Evolutionary conservation across 2,329 filamentous ascomycete species (phyloP).

Genomic region (Sporothrix phasma): DNA sequence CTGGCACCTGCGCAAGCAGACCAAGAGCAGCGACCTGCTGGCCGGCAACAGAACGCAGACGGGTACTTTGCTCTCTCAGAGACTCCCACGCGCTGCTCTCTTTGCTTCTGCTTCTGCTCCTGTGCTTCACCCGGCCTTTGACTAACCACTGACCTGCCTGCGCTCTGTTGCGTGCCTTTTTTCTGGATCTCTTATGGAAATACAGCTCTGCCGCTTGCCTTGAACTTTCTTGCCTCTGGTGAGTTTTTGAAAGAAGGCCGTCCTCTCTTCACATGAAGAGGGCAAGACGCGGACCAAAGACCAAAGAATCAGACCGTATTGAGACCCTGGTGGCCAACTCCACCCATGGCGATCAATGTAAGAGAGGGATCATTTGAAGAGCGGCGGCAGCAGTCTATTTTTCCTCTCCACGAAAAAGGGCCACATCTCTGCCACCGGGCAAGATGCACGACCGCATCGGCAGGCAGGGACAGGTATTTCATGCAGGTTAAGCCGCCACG

Average conservation of each 20-base stretch:
- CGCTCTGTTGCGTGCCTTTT: background rate
- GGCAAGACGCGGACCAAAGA: background rate
- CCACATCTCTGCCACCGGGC: background rate
- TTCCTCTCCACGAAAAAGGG: background rate
- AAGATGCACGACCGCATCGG: background rate
- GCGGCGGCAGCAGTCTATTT: slow-evolving; percentile 4
- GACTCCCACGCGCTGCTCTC: background rate
- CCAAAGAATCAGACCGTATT: background rate
- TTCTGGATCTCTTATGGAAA: background rate
- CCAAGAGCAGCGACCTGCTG: slow-evolving; percentile 59
- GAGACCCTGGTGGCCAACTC: background rate
- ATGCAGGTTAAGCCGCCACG: background rate
- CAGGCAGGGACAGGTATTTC: slow-evolving; percentile 7
- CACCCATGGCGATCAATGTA: background rate
- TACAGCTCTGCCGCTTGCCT: slow-evolving; percentile 64
- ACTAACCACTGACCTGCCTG: slow-evolving; percentile 11
- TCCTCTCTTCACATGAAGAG: slow-evolving; percentile 25
- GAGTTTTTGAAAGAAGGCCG: slow-evolving; percentile 41
- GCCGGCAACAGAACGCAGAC: slow-evolving; percentile 73
- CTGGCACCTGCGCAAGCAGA: slow-evolving; percentile 51
- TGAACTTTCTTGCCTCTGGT: slow-evolving; percentile 90
- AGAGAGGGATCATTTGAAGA: slow-evolving; percentile 9
- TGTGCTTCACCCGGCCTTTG: background rate
- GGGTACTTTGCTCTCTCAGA: slow-evolving; percentile 39
- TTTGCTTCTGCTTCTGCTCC: background rate